phyloP scores from a whole-genome alignment of 306 rosid species.

The Prunus padus region DNA sequence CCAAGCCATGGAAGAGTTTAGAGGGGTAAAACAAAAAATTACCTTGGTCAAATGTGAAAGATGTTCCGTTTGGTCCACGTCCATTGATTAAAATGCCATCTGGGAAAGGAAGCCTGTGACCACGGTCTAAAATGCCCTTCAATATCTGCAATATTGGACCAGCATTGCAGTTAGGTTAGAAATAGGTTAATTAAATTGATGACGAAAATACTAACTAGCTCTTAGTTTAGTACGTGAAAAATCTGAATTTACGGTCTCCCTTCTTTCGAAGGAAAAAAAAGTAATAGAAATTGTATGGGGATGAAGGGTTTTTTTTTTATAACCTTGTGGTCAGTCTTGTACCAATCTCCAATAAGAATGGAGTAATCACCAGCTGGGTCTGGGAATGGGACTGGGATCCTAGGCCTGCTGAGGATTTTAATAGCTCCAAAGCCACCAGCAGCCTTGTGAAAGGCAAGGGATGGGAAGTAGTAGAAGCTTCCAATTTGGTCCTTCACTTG shows the following conservation, averaged over 20 bases:
- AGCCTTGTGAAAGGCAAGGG: constrained; percentile 81
- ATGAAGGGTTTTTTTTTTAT: neutral
- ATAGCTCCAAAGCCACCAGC: constrained; percentile 85
- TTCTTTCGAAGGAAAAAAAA: too few species aligned
- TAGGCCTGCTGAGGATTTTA: constrained; percentile 81
- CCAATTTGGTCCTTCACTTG: constrained; percentile 95
- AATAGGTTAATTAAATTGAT: neutral
- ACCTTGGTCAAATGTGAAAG: constrained; percentile 77
- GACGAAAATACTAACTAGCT: neutral
- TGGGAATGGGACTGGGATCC: constrained; percentile 89
- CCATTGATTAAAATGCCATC: constrained; percentile 75
- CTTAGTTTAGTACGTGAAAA: neutral
- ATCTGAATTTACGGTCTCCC: too few species aligned
- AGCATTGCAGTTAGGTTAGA: neutral
- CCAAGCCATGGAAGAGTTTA: neutral
- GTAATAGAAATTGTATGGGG: too few species aligned
- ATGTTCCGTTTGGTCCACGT: constrained; percentile 49
- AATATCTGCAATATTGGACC: constrained; percentile 45
- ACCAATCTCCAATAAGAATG: constrained; percentile 92
- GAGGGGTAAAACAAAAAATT: neutral
- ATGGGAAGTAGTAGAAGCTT: constrained; percentile 83
- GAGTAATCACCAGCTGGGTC: constrained; percentile 70
- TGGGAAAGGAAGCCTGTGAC: constrained; percentile 76
- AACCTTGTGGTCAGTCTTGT: constrained; percentile 59
- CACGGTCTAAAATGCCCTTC: constrained; percentile 54